phyloP scores from a whole-genome alignment of 2,329 filamentous ascomycete genomes.

The Conoideocrella luteorostrata region DNA sequence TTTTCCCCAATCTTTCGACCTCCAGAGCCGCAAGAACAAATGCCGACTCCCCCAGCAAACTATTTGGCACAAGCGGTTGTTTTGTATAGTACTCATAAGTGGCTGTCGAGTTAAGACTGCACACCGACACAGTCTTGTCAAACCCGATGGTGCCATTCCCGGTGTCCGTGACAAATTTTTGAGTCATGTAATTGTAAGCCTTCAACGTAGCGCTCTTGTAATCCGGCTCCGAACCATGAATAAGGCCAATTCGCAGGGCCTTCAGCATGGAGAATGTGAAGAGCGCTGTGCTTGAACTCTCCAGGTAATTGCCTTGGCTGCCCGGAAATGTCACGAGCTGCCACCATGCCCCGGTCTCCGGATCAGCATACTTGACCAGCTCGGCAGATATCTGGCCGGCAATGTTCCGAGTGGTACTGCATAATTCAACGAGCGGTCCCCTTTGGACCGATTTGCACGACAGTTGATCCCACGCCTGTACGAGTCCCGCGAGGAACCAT shows the following conservation, averaged over 20 bases:
- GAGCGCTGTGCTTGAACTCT: slow-evolving; percentile 53
- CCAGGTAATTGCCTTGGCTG: slow-evolving; percentile 52
- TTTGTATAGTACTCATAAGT: slow-evolving; percentile 32
- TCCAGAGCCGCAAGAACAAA: slow-evolving; percentile 33
- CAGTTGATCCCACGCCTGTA: slow-evolving; percentile 43
- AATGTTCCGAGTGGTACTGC: slow-evolving; percentile 14
- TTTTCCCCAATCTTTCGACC: slow-evolving; percentile 20
- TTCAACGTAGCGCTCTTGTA: slow-evolving; percentile 17
- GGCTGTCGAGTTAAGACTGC: slow-evolving; percentile 35
- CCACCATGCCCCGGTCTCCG: slow-evolving; percentile 49
- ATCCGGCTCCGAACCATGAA: slow-evolving; percentile 5
- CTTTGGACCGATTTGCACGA: slow-evolving; percentile 3
- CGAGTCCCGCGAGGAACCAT: slow-evolving; percentile 47
- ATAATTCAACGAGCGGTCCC: not conserved
- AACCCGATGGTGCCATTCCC: slow-evolving; percentile 36
- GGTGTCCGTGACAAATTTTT: slow-evolving; percentile 36
- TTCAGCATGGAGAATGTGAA: slow-evolving; percentile 38
- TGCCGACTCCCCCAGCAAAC: slow-evolving; percentile 29
- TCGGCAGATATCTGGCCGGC: not conserved
- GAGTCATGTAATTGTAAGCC: slow-evolving; percentile 29
- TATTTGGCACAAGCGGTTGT: slow-evolving; percentile 30
- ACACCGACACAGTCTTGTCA: slow-evolving; percentile 31
- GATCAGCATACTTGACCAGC: slow-evolving; percentile 30
- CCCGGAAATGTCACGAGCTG: slow-evolving; percentile 42
- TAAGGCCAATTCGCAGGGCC: slow-evolving; percentile 6